Base-by-base conservation (phyloP, 768 basidiomycete species). In the Artomyces pyxidatus region DNA sequence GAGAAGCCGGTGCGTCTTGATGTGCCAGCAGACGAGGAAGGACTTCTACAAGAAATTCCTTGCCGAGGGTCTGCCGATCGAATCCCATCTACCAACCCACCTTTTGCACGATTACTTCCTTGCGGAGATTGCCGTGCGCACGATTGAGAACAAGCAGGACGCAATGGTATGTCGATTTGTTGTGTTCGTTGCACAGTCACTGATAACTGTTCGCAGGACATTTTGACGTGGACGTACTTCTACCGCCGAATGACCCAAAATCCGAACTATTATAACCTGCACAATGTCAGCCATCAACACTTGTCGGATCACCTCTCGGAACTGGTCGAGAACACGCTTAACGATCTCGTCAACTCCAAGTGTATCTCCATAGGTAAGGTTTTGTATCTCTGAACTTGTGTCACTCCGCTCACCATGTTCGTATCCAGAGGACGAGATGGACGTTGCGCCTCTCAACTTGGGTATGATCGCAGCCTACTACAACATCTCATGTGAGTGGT, bases 21-120 rank as follows among this genome's bases (percentile, higher is more conserved):
- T 99, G 93, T 92, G 90, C 60, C 95, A 98, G 59, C 90, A 95
- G 65, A 95, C 91, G 0, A 78, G 94, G 29, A 99, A 98, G 66
- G 95, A 98, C 63, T 99, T 98, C 67, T 98, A 94, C 77, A 95
- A 93, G 71, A 98, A 97, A 66, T 98, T 98, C 79, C 65, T 99
- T 44, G 84, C 85, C 1, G 94, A 98, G 63, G 96, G 95, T n/a
- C 69, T 99, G 23, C 96, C 95, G 6, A 96, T 98, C 55, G 96
- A 99, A 64, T 94, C 90, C 0, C 92, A 95, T 63, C 69, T 98
- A 3, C 83, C 94, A 1, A 91, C 89, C 0, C 85, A 92, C 63
- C 70, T 87, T 50, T 70, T 99, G 1, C 95, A 97, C 59, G 96
- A 98, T 62, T 96, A 96, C 65, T 97, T 98, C 80, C 76, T 97